phyloP scores from a whole-genome alignment of 768 basidiomycete genomes.

The Kwoniella newhampshirensis region DNA sequence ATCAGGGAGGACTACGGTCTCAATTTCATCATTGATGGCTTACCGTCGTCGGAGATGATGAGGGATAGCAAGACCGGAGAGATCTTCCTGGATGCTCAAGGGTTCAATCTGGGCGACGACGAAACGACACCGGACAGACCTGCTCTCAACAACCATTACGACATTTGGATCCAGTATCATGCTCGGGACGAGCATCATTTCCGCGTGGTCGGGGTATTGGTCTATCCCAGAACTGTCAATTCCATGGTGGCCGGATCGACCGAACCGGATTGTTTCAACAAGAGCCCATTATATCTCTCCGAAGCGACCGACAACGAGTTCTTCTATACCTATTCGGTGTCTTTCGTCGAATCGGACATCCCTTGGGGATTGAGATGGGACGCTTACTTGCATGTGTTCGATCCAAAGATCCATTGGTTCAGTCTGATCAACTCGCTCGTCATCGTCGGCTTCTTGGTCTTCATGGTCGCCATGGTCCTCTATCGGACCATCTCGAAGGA shows the following conservation, averaged over 20 bases:
- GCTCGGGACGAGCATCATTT: conserved; percentile 64
- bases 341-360: conserved; percentile 81
- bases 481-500: conserved; percentile 82
- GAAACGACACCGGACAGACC: conserved; percentile 62
- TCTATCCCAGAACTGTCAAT: conserved; percentile 58
- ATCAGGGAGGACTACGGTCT: conserved; percentile 89
- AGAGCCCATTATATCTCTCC: conserved; percentile 58
- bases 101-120: conserved; percentile 78
- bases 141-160: conserved; percentile 85
- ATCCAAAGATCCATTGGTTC: conserved; percentile 95
- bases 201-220: conserved; percentile 87
- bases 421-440: conserved; percentile 88
- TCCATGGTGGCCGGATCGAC: conserved; percentile 31
- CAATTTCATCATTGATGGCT: conserved; percentile 91
- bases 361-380: conserved; percentile 91
- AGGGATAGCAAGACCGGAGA: conserved; percentile 74
- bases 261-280: conserved; percentile 40
- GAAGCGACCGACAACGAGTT: conserved; percentile 66
- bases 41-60: conserved; percentile 93
- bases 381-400: conserved; percentile 88
- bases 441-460: conserved; percentile 76
- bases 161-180: conserved; percentile 68
- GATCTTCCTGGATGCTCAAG: conserved; percentile 77
- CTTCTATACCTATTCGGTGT: conserved; percentile 82
- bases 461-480: conserved; percentile 86